Base-by-base conservation (phyloP, 192 early-diverging fungal genomes). In the Rhizophagus sp. region DNA sequence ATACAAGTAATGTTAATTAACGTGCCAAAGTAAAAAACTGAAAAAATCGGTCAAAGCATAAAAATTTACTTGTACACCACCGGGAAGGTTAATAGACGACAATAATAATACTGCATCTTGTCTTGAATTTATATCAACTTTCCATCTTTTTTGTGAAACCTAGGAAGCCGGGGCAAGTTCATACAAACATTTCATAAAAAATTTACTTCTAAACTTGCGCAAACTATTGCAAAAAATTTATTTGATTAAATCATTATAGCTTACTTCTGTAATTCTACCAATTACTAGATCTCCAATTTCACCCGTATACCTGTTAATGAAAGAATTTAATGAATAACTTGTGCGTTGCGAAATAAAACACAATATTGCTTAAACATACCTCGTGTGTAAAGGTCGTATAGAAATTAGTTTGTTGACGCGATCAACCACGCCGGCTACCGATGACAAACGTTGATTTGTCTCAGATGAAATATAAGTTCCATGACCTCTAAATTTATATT, bases 261-360 rank as follows among this genome's bases (percentile, higher is more conserved):
- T 73, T 75, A 91, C 93, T 82, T 98, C 97, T 33, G 94, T 95
- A 50, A 99, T 95, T 39, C 98, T 87, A 1, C 97, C 98, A 12
- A 99, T 95, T 0, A 99, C 93, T 57, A 99, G 95, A 84, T 99
- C 97, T 62, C 98, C 98, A 80, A 98, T 96, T 82, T 98, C 96
- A 62, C 96, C 96, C 27, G 88, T 89, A 80, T 96, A 98, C 76
- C 85, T 86, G 27, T 49, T 61, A 24, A 74, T 19, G 15, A 27
- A 19, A 57, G 19, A 22, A 57, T 22, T 4, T 7, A 57, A 22
- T 57, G 3, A 57, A 57, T 57, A 19, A 22, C 39, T 8, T 7
- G 17, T 57, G 50, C 49, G 50, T 52, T 5, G 15, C 19, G 4
- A 22, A 22, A 7, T 19, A 57, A 22, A 19, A 25, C 19, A 27